Evolutionary conservation across 1,139 yeast genomes (phyloP).

Genomic region (Kodamaea sp.): DNA sequence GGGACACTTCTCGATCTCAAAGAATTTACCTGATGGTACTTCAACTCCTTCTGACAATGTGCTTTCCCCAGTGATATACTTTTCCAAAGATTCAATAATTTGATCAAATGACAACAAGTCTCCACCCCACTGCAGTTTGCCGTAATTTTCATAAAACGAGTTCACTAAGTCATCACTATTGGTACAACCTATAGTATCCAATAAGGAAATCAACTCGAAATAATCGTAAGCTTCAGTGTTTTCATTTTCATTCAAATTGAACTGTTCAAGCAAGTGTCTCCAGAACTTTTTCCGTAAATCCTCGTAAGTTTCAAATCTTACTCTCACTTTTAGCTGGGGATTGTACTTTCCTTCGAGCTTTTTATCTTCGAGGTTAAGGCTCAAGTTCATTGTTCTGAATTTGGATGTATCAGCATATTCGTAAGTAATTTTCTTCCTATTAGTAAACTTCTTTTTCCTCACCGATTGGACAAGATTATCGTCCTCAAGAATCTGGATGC

Average conservation of each 20-base stretch:
- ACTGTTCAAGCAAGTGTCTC: slow-evolving; percentile 61
- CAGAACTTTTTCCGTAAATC: slow-evolving; percentile 70
- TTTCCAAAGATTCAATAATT: slow-evolving; percentile 56
- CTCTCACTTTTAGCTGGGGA: slow-evolving; percentile 62
- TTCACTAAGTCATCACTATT: slow-evolving; percentile 49
- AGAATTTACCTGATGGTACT: slow-evolving; percentile 30
- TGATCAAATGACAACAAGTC: slow-evolving; percentile 60
- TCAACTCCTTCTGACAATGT: neutral
- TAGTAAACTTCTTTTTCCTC: slow-evolving; percentile 30
- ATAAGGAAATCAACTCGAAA: slow-evolving; percentile 56
- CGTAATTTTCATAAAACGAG: slow-evolving; percentile 44
- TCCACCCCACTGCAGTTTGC: slow-evolving; percentile 52
- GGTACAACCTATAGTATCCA: slow-evolving; percentile 65
- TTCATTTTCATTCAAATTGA: slow-evolving; percentile 43
- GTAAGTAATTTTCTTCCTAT: slow-evolving; percentile 28
- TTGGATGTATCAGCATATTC: slow-evolving; percentile 42
- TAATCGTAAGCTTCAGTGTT: slow-evolving; percentile 45
- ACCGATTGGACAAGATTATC: slow-evolving; percentile 32
- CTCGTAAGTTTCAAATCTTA: slow-evolving; percentile 68
- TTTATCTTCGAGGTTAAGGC: slow-evolving; percentile 33
- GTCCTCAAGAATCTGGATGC: slow-evolving; percentile 30
- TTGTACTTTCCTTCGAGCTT: slow-evolving; percentile 39
- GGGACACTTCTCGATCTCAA: slow-evolving; percentile 73
- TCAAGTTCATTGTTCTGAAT: slow-evolving; percentile 44
- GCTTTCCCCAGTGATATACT: slow-evolving; percentile 25